A percentile compares a stretch with the other conserved stretches of the same genome.
Conservation (phyloP, 495 filamentous ascomycete species). For the Aspergillus cristatus region DNA sequence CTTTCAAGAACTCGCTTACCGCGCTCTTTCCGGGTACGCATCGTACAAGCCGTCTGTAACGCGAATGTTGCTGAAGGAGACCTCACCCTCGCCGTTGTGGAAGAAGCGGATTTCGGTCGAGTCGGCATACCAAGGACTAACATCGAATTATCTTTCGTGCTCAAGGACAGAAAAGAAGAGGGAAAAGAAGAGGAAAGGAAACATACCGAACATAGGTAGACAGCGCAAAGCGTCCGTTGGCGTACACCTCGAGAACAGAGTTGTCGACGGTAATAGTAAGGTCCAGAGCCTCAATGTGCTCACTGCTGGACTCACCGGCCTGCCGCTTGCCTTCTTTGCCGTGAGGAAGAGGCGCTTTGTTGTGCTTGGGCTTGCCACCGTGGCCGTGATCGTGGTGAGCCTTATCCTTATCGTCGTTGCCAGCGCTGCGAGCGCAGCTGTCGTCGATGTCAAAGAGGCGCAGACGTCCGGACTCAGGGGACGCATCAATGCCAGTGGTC, state of each 20-base stretch:
- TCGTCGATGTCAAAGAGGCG: slow-evolving; percentile 11
- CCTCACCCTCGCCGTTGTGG: slow-evolving; percentile 11
- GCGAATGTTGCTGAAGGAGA: slow-evolving; percentile 7
- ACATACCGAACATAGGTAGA: slow-evolving; percentile 13
- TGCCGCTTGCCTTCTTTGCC: too few relatives aligned
- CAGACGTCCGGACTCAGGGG: slow-evolving; percentile 9
- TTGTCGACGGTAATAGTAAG: slow-evolving; percentile 14
- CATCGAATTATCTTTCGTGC: too few relatives aligned
- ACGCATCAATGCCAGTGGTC: slow-evolving; percentile 8
- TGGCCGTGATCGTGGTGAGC: too few relatives aligned
- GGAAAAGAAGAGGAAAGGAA: background rate
- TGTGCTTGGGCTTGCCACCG: too few relatives aligned
- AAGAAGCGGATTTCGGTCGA: slow-evolving; percentile 15
- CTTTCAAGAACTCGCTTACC: too few relatives aligned
- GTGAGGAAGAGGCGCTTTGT: too few relatives aligned
- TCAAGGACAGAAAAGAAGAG: too few relatives aligned
- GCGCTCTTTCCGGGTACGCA: slow-evolving; percentile 14
- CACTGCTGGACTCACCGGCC: background rate
- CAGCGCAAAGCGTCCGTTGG: slow-evolving; percentile 15
- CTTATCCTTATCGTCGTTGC: too few relatives aligned
- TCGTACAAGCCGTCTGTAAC: slow-evolving; percentile 15
- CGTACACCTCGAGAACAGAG: slow-evolving; percentile 12
- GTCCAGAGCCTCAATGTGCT: slow-evolving; percentile 11
- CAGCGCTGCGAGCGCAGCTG: too few relatives aligned
- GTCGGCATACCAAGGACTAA: slow-evolving; percentile 15